Evolutionary conservation across 1,284 basidiomycete genomes (phyloP), one percentile per base, ranked within the genome.

Genomic region (Irpex rosettiformis): DNA sequence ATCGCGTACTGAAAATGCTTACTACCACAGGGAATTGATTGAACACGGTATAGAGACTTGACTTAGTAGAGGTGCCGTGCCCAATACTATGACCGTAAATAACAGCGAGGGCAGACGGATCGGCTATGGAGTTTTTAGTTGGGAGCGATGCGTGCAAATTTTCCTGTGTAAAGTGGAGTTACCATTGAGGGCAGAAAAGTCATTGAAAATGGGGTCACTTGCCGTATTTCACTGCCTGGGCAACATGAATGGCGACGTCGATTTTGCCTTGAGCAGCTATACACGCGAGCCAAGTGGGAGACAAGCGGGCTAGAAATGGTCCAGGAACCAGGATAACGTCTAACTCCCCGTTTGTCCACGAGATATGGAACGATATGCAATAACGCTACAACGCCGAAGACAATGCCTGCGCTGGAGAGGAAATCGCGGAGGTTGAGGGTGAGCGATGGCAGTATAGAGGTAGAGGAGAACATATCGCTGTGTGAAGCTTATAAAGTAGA

Each of bases 201-300:
- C n/a, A 37, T 3, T 30, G 21, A n/a, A 49, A 16, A 1, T 21
- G 18, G 22, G 3, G 10, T 4, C 13, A 68, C 71, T 60, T 60
- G 75, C 80, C 81, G 60, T 79, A 70, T 68, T 77, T 77, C 58
- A 72, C 54, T n/a, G n/a, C n/a, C 69, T 84, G 82, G 55, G 74
- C 66, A 57, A 76, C 66, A 66, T 82, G 77, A 1, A 84, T 76
- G 0, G 61, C 65, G 43, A 73, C 66, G 56, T 72, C 77, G 3
- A 81, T 67, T 24, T 75, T 66, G n/a, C 80, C 79, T 3, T 64
- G 60, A 45, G 72, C 69, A 8, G 76, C 73, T 54, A 71, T 64
- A 47, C 71, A 70, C n/a, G 76, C 73, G 28, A 83, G 69, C 80
- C 81, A 84, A 10, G 73, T 62, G 61, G 79, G 73, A 11, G 75